Conservation (phyloP, 1,284 basidiomycete genomes). For the Ustilago bromivora region DNA sequence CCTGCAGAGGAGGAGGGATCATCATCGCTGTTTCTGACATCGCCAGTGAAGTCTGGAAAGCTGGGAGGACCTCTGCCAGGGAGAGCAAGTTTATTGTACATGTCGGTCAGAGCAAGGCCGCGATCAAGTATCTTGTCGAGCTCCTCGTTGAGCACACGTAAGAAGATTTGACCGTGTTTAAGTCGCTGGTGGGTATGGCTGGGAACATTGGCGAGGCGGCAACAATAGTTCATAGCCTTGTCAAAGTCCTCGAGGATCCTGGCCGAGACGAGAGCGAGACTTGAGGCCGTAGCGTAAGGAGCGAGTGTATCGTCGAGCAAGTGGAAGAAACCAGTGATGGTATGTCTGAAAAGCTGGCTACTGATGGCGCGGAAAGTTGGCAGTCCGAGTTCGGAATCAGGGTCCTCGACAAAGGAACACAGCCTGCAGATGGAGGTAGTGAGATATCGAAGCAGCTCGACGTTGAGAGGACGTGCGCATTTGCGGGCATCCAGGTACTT, state of each 20-base stretch:
- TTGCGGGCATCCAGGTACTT: conserved; percentile 23
- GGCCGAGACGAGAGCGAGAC: conserved; percentile 20
- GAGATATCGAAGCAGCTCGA: conserved; percentile 34
- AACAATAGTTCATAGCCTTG: conserved; percentile 21
- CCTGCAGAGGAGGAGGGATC: background rate
- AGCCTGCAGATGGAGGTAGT: conserved; percentile 22
- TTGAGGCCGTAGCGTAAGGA: conserved; percentile 25
- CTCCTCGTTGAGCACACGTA: conserved; percentile 32
- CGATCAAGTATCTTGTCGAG: conserved; percentile 23
- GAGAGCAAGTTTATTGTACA: conserved; percentile 22
- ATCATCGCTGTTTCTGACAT: background rate
- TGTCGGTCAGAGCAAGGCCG: conserved; percentile 18
- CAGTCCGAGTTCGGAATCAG: conserved; percentile 19
- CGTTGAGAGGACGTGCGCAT: conserved; percentile 6
- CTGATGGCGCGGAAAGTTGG: conserved; percentile 33
- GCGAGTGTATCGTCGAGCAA: conserved; percentile 29
- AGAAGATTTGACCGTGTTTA: conserved; percentile 29
- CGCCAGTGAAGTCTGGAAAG: background rate
- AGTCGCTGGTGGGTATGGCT: conserved; percentile 7
- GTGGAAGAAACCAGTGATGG: conserved; percentile 40
- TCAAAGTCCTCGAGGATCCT: conserved; percentile 31
- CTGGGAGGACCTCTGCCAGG: conserved; percentile 8
- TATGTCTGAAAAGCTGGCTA: conserved; percentile 35
- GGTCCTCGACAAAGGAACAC: conserved; percentile 22
- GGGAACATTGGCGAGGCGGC: conserved; percentile 6